A percentile compares a stretch with the other conserved stretches of the same genome.
Conservation (phyloP, 768 basidiomycete genomes). For the Stropharia rugosoannulata region DNA sequence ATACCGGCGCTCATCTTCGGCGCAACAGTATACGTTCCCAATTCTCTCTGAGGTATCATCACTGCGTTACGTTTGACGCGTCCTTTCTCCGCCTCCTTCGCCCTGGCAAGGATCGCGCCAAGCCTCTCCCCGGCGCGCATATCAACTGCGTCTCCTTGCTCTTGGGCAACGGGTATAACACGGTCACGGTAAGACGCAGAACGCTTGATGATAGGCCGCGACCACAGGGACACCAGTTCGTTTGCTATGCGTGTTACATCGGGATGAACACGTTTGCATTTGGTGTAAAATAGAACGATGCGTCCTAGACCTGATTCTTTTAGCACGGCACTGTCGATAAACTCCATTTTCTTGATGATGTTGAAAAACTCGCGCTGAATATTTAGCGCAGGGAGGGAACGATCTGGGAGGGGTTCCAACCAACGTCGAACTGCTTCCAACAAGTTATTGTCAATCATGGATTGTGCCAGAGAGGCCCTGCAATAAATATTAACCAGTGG, state of each 20-base stretch:
- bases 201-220: constrained; percentile 88
- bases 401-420: constrained; percentile 94
- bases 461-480: constrained; percentile 83
- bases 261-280: constrained; percentile 85
- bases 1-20: constrained; percentile 59
- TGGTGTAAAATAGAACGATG: constrained; percentile 93
- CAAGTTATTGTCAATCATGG: constrained; percentile 94
- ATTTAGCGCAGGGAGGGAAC: constrained; percentile 90
- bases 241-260: constrained; percentile 81
- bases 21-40: constrained; percentile 80
- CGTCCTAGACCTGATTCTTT: constrained; percentile 91
- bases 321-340: constrained; percentile 86
- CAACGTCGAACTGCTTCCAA: constrained; percentile 86
- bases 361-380: constrained; percentile 93
- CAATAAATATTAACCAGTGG: constrained; percentile 6
- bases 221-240: constrained; percentile 84
- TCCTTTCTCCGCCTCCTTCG: constrained; percentile 65
- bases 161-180: constrained; percentile 58
- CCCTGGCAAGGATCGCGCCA: constrained; percentile 67
- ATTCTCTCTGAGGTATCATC: constrained; percentile 73
- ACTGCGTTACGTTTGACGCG: constrained; percentile 78
- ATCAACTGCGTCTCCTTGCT: constrained; percentile 33
- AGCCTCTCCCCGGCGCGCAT: constrained; percentile 52
- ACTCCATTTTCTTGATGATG: constrained; percentile 83
- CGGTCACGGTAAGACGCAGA: constrained; percentile 80